Base-by-base conservation (phyloP, 2,329 filamentous ascomycete genomes). In the Blastomyces silverae region DNA sequence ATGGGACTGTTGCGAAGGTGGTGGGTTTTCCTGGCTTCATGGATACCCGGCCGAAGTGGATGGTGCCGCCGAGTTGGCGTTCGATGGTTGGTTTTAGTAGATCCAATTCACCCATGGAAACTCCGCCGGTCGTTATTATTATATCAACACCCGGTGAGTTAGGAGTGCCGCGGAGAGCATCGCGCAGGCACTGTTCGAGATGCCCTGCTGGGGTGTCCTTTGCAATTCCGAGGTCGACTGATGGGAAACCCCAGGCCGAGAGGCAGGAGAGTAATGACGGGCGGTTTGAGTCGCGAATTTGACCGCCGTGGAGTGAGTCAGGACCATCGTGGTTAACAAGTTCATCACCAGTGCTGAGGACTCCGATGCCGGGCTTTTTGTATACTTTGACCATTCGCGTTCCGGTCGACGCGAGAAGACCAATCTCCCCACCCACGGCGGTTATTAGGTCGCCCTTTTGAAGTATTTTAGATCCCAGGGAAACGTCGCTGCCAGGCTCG, bases 1-100 rank as follows among this genome's bases (percentile, higher is more conserved):
- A 80, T 0, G 90, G 87, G 0, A 97, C 84, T 0, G 91, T 97
- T 2, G 94, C 94, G 75, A 99, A 99, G 0, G 94, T 99, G 0
- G 92, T 97, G 1, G 94, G 94, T 77, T 97, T 99, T 4, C 94
- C 94, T 0, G 94, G 94, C 80, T 99, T 99, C 94, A 99, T 97
- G 64, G 89, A 85, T 2, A 99, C 94, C 2, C 94, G 89, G 31
- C 94, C 94, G 71, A 99, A 99, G 77, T 97, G 94, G 69, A 99
- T 96, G 0, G 88, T 94, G 8, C 94, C 94, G 64, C 92, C 91
- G 0, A 99, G 84, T 1, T 87, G 83, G 53, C 93, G 88, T 79
- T 97, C 94, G 71, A 99, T 90, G 0, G 93, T 97, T 0, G 94
- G 93, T 75, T 99, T 99, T 25, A 99, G 85, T 8, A 99, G 87